A percentile compares a stretch with the other conserved stretches of the same genome.
phyloP scores from a whole-genome alignment of 148 eudicot genomes.

The Salicornia ramosissima region DNA sequence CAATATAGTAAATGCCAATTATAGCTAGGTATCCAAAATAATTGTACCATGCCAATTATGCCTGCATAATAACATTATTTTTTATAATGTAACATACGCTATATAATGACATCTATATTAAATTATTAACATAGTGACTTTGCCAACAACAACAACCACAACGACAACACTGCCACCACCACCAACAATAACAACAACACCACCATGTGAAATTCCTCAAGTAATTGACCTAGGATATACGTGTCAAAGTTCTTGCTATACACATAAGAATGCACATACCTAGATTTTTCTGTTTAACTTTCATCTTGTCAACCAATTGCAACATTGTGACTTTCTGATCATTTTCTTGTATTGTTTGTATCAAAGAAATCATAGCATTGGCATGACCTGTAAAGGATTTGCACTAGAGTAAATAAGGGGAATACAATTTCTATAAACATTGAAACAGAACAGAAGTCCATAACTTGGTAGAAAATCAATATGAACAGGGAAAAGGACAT shows the following conservation, averaged over 20 bases:
- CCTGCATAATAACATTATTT: no score
- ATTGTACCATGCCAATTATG: no score
- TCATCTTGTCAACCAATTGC: constrained; percentile 90
- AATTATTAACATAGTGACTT: no score
- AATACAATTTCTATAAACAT: background rate
- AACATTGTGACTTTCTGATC: constrained; percentile 79
- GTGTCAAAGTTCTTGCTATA: background rate
- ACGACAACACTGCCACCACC: no score
- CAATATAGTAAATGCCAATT: no score
- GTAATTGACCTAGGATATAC: background rate
- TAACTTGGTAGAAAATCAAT: background rate
- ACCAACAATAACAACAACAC: no score
- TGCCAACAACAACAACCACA: no score
- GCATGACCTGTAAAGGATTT: constrained; percentile 55
- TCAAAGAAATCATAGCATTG: constrained; percentile 51
- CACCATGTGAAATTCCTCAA: no score
- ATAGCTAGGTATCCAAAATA: no score
- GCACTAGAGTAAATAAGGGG: constrained; percentile 8
- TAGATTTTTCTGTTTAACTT: constrained; percentile 55
- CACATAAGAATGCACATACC: constrained; percentile 34
- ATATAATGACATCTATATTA: no score
- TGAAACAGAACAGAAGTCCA: background rate
- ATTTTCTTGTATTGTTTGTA: constrained; percentile 62
- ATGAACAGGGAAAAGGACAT: background rate
- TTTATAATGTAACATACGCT: no score